These are phyloP conservation scores for Pseudozyma sp. DNA, from an alignment of 1,284 basidiomycete genomes.

Conservation along the genomic window DNA sequence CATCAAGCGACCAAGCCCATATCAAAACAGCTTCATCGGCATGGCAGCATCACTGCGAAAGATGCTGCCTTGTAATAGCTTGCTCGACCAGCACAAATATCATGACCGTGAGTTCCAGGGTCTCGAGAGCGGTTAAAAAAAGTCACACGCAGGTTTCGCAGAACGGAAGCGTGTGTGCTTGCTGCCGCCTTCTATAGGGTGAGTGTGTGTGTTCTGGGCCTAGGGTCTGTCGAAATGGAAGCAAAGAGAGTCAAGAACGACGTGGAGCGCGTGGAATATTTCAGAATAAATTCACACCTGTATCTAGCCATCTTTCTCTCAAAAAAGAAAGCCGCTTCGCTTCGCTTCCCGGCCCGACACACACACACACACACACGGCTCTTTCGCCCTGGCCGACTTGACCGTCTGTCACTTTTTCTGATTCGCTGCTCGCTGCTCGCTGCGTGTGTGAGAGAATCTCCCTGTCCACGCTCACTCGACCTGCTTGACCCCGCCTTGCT, in stretches of 20 bases:
- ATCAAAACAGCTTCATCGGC: no score
- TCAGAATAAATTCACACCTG: constrained; percentile 1
- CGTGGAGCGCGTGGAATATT: not conserved
- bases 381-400: constrained; percentile 6
- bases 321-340: not conserved
- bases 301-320: not conserved
- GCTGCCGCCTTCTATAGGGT: no score
- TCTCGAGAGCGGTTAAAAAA: no score
- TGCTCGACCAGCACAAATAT: no score
- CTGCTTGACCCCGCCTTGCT: constrained; percentile 13
- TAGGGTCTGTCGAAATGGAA: not conserved
- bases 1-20: no score
- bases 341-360: constrained; percentile 1
- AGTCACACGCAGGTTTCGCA: no score
- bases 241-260: not conserved
- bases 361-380: not conserved
- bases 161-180: no score
- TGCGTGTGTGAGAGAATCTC: no score
- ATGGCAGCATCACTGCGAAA: no score
- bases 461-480: not conserved
- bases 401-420: not conserved
- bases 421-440: not conserved
- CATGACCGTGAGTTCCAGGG: no score
- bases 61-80: no score
- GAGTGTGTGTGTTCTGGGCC: no score